A percentile compares a stretch with the other conserved stretches of the same genome.
phyloP scores from a whole-genome alignment of 2,329 filamentous ascomycete species.

The Cryphonectria nitschkei region DNA sequence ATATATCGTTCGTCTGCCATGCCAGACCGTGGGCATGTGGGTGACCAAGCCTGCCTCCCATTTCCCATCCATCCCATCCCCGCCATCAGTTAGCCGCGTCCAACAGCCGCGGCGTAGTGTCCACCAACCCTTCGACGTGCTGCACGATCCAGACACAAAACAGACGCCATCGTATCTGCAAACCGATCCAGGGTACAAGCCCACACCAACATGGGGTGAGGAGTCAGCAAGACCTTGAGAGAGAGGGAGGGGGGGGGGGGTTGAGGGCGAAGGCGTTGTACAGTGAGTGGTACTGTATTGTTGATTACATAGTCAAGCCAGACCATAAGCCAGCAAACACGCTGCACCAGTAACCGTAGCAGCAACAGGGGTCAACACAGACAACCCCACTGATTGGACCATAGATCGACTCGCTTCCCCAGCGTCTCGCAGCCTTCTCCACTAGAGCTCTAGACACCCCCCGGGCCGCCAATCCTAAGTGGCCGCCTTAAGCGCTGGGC shows the following conservation, averaged over 20 bases:
- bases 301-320: not conserved
- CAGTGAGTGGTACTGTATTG: not conserved
- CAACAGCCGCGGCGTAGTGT: not conserved
- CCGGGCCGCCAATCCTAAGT: slow-evolving; percentile 3
- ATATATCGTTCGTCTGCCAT: not conserved
- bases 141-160: not conserved
- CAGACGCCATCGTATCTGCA: not conserved
- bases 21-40: not conserved
- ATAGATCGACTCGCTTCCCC: not conserved
- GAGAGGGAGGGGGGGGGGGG: not conserved
- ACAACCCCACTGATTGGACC: slow-evolving; percentile 2
- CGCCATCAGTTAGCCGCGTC: not conserved
- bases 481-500: slow-evolving; percentile 10
- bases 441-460: not conserved
- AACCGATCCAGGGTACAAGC: not conserved
- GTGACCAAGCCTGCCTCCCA: not conserved
- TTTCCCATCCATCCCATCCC: not conserved
- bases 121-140: not conserved
- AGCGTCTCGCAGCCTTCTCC: slow-evolving; percentile 2
- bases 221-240: not conserved
- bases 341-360: not conserved
- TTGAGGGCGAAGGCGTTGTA: not conserved
- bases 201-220: not conserved
- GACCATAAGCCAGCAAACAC: not conserved
- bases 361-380: not conserved